Conservation (phyloP, 2,329 filamentous ascomycete species). For the Berkeleyomyces basicola region DNA sequence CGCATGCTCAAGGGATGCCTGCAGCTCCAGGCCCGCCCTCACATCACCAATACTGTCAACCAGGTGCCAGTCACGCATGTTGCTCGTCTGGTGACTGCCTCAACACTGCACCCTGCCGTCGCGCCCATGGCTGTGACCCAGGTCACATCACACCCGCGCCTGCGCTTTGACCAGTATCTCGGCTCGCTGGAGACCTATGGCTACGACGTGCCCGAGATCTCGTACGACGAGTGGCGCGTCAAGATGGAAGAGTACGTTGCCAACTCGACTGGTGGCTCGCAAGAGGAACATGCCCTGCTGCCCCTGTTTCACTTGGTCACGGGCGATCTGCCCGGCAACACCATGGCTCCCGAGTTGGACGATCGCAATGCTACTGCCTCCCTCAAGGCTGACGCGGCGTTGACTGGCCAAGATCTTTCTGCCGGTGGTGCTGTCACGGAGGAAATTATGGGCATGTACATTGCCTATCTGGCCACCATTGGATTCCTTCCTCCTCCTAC, state of each 20-base stretch:
- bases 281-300: conserved; percentile 24
- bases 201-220: conserved; percentile 48
- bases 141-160: conserved; percentile 62
- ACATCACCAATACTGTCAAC: conserved; percentile 77
- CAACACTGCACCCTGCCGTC: conserved; percentile 45
- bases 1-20: conserved; percentile 76
- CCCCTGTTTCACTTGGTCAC: conserved; percentile 60
- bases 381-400: conserved; percentile 35
- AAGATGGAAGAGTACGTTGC: conserved; percentile 24
- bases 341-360: conserved; percentile 53
- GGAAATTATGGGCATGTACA: conserved; percentile 41
- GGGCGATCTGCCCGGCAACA: conserved; percentile 48
- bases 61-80: conserved; percentile 78
- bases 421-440: conserved; percentile 37
- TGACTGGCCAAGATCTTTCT: conserved; percentile 31
- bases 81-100: conserved; percentile 59
- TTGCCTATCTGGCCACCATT: conserved; percentile 40
- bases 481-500: conserved; percentile 38
- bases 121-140: conserved; percentile 41
- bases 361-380: conserved; percentile 40
- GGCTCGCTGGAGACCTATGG: conserved; percentile 54
- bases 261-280: conserved; percentile 17
- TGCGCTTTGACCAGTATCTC: conserved; percentile 66
- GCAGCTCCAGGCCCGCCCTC: conserved; percentile 56
- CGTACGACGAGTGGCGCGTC: conserved; percentile 52